phyloP scores from a whole-genome alignment of 805 yeast genomes.

The Starmerella sirachaensis region DNA sequence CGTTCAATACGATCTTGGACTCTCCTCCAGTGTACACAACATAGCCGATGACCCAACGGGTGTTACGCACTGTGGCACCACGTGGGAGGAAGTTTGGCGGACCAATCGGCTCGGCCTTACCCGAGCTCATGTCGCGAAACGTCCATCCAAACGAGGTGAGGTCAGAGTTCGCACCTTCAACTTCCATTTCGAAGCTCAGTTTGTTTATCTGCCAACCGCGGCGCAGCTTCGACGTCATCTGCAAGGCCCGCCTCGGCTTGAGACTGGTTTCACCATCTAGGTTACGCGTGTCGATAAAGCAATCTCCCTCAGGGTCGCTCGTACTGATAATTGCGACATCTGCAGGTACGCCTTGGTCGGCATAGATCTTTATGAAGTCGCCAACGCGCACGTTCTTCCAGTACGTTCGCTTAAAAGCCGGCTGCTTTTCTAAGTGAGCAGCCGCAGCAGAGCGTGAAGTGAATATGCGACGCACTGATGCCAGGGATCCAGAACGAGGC shows the following conservation, averaged over 20 bases:
- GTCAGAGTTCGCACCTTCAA: constrained; percentile 60
- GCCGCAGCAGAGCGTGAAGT: neutral
- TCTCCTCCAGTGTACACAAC: constrained; percentile 70
- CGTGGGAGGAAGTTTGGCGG: constrained; percentile 55
- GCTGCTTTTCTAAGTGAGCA: constrained; percentile 5
- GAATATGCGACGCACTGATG: constrained; percentile 2
- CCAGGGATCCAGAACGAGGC: no score
- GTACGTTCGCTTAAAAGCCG: constrained; percentile 35
- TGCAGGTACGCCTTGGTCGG: constrained; percentile 69
- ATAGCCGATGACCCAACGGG: constrained; percentile 63
- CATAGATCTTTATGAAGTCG: constrained; percentile 52
- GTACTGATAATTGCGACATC: constrained; percentile 58
- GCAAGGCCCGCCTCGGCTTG: constrained; percentile 45
- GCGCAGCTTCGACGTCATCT: constrained; percentile 41
- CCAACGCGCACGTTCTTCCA: constrained; percentile 75
- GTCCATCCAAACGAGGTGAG: constrained; percentile 59
- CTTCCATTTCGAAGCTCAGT: constrained; percentile 48
- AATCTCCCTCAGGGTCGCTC: constrained; percentile 56
- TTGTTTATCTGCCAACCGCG: constrained; percentile 50
- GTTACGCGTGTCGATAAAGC: constrained; percentile 58
- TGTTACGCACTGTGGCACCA: constrained; percentile 62
- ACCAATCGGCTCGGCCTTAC: constrained; percentile 42
- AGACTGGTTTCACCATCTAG: constrained; percentile 69
- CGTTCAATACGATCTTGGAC: constrained; percentile 63
- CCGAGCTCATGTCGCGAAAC: constrained; percentile 33